Base-by-base conservation (phyloP, 345 rosid species). In the Barbarea vulgaris region DNA sequence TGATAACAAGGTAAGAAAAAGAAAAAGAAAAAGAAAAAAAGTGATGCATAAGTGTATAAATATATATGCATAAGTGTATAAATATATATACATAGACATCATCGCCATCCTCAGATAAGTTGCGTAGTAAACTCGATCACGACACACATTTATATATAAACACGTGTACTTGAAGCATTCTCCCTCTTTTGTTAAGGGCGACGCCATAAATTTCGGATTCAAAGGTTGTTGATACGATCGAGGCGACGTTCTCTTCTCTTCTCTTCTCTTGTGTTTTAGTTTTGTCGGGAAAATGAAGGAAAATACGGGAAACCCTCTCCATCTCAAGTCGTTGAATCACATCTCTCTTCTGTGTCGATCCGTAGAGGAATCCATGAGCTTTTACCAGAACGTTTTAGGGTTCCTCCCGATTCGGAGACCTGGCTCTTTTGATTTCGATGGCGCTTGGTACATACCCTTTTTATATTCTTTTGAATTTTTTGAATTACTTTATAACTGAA, bases 371-470 rank as follows among this genome's bases (percentile, higher is more conserved):
- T 91, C 97, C 72, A 77, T 91, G 12, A 59, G 77, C 67, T 94
- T 94, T 78, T 91, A 94, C 55, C 93, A 84, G 42, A 65, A 86
- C 42, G 77, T 89, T 64, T 89, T 93, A 64, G 98, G 98, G 1
- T 93, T 93, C 64, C 71, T 79, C 14, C 95, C 93, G 0, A 77
- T 94, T 22, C 79, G 95, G 28, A 86, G 98, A 77, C 98, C 97
- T 22, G 86, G 87, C 53, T 91, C 98, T 22, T 90, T 94, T 37
- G 83, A 91, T 67, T 94, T 91, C 30, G 83, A 86, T 39, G 98
- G 98, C 14, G 98, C 98, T 24, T 94, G 98, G 98, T 93, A 83
- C 3, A 59, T 31, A 10, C 8, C 34, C 34, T 31, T 25, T 2
- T 25, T 30, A 30, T 30, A 5, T 18, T 52, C 6, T 17, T n/a